These are phyloP conservation scores for Otatea glauca DNA, from an alignment of 176 grass and related monocot genomes.

Conservation along the genomic window DNA sequence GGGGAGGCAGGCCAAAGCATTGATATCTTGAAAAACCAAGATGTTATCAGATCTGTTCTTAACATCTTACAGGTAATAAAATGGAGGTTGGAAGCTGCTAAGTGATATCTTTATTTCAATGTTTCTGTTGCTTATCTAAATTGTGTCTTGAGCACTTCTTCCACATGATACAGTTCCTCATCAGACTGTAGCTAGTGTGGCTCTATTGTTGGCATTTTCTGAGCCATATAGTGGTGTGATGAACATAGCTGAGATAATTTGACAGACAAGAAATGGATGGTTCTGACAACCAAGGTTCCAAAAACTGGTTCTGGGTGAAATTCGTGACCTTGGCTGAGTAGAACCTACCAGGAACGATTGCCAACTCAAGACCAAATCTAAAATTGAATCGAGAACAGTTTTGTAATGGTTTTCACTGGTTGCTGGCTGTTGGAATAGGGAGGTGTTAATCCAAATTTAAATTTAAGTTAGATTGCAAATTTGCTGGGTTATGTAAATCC, in stretches of 20 bases:
- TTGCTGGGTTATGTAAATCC: no score
- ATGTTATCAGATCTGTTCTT: conserved; percentile 80
- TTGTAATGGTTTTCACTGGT: not conserved
- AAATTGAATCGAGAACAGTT: no score
- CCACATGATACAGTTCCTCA: not conserved
- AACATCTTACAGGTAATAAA: conserved; percentile 91
- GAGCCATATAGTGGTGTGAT: no score
- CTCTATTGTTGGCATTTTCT: no score
- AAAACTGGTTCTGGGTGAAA: conserved; percentile 41
- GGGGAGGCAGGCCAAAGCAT: conserved; percentile 74
- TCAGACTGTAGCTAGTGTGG: not conserved
- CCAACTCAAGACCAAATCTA: no score
- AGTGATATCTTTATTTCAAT: not conserved
- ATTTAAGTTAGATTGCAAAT: no score
- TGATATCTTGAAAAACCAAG: conserved; percentile 82
- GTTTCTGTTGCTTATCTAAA: not conserved
- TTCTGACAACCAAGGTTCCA: conserved; percentile 63
- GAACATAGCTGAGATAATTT: conserved; percentile 57
- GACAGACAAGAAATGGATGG: conserved; percentile 60
- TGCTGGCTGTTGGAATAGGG: no score
- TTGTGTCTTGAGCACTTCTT: not conserved
- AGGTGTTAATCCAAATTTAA: no score
- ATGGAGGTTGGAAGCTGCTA: conserved; percentile 30
- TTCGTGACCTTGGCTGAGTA: no score
- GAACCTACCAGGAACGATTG: no score